Evolutionary conservation across 2,329 filamentous ascomycete genomes (phyloP), one percentile per base, ranked within the genome.

Genomic region (Nigrospora osmanthi): DNA sequence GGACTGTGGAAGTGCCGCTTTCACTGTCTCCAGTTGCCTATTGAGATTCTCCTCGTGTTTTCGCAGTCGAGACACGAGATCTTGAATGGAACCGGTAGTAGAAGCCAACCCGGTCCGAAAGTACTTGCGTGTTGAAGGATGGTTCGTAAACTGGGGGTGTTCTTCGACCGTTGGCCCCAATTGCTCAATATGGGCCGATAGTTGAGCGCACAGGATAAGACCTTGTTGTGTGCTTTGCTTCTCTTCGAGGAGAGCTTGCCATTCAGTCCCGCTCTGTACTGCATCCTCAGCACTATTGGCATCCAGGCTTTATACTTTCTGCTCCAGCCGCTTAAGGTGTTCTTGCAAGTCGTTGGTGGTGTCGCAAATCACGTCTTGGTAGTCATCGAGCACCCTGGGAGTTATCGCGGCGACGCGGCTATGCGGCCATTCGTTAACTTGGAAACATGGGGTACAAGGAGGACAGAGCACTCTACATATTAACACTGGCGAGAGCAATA

Each of bases 141-240:
- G 39, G 23, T 43, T 30, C 15, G 38, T 38, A 38, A 45, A 47
- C 30, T 39, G 33, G n/a, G 42, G 38, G 35, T 44, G 41, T 31
- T 48, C 46, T 15, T 38, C 45, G 12, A 38, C 16, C 16, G 43
- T 40, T 37, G 39, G 28, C 28, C 40, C 36, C 14, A 39, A 15
- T 39, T 37, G 31, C 34, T 44, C 44, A 31, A 49, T 47, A 11
- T 40, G 45, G 16, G 41, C 38, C 3, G 47, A 44, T 19, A 49
- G n/a, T 33, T 47, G 37, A 19, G 44, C 40, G 35, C 44, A 49
- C 11, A 49, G 43, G 13, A 36, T 15, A 30, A 49, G 42, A 38
- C 47, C 37, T 19, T 49, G 40, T 38, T 49, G 23, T 14, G 45
- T 46, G 38, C 47, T 49, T n/a, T 41, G 32, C 38, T 42, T 43